Evolutionary conservation across 2,329 filamentous ascomycete species (phyloP).

Genomic region (Fusarium domesticum): DNA sequence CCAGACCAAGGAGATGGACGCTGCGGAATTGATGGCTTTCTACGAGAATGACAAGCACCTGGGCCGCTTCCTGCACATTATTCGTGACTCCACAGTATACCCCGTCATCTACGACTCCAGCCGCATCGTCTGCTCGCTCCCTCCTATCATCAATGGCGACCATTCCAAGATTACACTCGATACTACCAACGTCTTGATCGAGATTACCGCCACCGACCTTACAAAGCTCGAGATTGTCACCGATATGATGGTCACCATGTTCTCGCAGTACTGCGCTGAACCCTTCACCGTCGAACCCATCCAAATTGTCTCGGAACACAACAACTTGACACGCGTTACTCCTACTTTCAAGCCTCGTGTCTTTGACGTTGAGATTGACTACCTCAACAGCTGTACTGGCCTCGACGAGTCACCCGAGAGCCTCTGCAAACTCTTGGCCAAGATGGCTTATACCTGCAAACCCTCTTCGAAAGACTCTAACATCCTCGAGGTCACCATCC

Average conservation of each 20-base stretch:
- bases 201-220: conserved; percentile 91
- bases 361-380: conserved; percentile 81
- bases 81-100: conserved; percentile 89
- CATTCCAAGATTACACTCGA: conserved; percentile 93
- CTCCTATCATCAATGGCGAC: conserved; percentile 96
- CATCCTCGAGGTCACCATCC: conserved; percentile 77
- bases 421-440: conserved; percentile 76
- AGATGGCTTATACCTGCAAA: conserved; percentile 83
- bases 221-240: conserved; percentile 96
- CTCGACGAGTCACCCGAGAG: conserved; percentile 69
- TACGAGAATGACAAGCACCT: conserved; percentile 95
- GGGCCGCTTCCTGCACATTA: conserved; percentile 87
- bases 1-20: conserved; percentile 85
- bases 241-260: conserved; percentile 96
- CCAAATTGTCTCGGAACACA: conserved; percentile 88
- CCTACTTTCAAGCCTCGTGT: conserved; percentile 76
- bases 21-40: conserved; percentile 85
- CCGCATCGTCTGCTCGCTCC: conserved; percentile 82
- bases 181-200: conserved; percentile 93
- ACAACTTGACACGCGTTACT: conserved; percentile 74
- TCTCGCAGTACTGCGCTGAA: conserved; percentile 85
- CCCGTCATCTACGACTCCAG: conserved; percentile 94
- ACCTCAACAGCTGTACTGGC: conserved; percentile 91
- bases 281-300: conserved; percentile 92
- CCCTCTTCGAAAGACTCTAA: conserved; percentile 68